phyloP scores from a whole-genome alignment of 208 protist species.

The Trypanosoma congolense region DNA sequence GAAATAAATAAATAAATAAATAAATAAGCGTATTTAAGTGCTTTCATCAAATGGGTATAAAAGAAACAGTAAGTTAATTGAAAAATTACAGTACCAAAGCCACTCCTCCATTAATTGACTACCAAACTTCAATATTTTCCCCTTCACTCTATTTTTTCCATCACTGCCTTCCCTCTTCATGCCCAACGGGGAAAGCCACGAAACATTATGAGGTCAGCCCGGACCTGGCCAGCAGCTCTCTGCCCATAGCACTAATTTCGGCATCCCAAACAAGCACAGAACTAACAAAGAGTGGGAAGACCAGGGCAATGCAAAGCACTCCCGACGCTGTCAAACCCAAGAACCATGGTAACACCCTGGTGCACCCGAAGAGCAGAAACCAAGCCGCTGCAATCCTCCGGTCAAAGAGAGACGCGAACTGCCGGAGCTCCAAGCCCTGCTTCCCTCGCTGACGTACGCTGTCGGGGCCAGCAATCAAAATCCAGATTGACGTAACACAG shows the following conservation, averaged over 20 bases:
- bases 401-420: constrained; percentile 4
- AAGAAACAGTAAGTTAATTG: constrained; percentile 1
- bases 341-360: background rate
- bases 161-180: too few relatives aligned
- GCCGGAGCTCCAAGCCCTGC: background rate
- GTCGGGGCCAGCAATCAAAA: constrained; percentile 26
- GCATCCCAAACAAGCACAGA: constrained; percentile 12
- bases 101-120: too few relatives aligned
- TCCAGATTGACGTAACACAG: constrained; percentile 26
- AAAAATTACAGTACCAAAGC: too few relatives aligned
- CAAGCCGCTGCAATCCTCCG: constrained; percentile 7
- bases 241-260: constrained; percentile 1
- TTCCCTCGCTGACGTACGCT: background rate
- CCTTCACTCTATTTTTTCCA: too few relatives aligned
- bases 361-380: constrained; percentile 13
- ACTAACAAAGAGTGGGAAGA: constrained; percentile 7
- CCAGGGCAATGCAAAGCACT: background rate
- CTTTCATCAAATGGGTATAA: background rate
- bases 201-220: too few relatives aligned
- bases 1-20: constrained; percentile 3
- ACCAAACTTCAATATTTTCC: too few relatives aligned
- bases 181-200: too few relatives aligned
- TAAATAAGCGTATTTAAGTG: background rate
- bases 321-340: background rate
- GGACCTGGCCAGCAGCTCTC: background rate